Conservation (phyloP, 495 filamentous ascomycete genomes). For the Lineolata rhizophorae region DNA sequence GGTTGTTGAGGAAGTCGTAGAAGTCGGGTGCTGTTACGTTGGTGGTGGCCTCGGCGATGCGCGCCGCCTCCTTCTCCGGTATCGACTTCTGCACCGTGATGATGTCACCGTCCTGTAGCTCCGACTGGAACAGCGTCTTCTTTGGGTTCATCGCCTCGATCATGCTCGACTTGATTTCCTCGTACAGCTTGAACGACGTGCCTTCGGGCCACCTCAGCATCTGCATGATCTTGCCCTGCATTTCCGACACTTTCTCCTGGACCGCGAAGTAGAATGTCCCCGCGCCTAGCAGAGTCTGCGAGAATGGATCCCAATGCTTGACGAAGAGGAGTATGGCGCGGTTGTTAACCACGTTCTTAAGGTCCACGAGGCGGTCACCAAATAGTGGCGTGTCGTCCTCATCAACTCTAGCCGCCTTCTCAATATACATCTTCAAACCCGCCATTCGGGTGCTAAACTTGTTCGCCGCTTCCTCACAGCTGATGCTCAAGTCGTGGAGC, state of each 20-base stretch:
- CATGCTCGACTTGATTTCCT: conserved; percentile 96
- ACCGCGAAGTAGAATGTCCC: conserved; percentile 70
- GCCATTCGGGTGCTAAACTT: conserved; percentile 47
- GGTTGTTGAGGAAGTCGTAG: conserved; percentile 81
- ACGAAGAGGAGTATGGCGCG: conserved; percentile 65
- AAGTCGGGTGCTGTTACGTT: conserved; percentile 54
- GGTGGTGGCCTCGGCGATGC: conserved; percentile 11
- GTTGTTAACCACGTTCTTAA: conserved; percentile 18
- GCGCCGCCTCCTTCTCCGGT: conserved; percentile 32
- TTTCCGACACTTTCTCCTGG: conserved; percentile 66
- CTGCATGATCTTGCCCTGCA: conserved; percentile 58
- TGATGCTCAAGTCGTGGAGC: conserved; percentile 52
- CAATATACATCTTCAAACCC: conserved; percentile 63
- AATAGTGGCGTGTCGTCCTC: conserved; percentile 46
- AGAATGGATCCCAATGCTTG: conserved; percentile 67
- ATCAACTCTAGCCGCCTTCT: conserved; percentile 43
- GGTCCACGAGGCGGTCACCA: conserved; percentile 29
- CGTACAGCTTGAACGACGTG: conserved; percentile 41
- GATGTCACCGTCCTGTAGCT: conserved; percentile 95
- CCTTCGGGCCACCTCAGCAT: conserved; percentile 69
- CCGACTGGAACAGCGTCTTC: conserved; percentile 64
- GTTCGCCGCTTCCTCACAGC: conserved; percentile 56
- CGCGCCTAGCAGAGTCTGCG: conserved; percentile 51
- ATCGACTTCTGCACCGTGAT: conserved; percentile 67
- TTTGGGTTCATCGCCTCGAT: conserved; percentile 89